These are phyloP conservation scores for Aureobasidium melanogenum DNA, from an alignment of 2,329 filamentous ascomycete genomes.

Conservation along the genomic window DNA sequence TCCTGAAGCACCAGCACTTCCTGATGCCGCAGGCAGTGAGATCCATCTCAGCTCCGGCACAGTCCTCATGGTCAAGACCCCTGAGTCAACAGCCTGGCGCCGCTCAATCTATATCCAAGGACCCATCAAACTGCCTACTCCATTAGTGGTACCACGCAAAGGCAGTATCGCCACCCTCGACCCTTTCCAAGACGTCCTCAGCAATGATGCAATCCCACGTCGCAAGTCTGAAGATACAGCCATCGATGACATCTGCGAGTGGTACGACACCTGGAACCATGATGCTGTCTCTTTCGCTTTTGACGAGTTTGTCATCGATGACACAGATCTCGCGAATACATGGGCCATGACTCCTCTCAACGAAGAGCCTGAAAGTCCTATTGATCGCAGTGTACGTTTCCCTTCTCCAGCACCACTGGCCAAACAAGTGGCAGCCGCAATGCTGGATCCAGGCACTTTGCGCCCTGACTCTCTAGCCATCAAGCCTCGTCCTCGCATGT, in stretches of 20 bases:
- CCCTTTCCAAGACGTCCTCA: slow-evolving; percentile 25
- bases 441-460: background rate
- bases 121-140: slow-evolving; percentile 32
- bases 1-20: background rate
- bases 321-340: background rate
- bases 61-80: slow-evolving; percentile 26
- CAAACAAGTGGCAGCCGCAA: background rate
- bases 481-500: background rate
- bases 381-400: background rate
- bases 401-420: background rate
- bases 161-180: slow-evolving; percentile 33
- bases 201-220: slow-evolving; percentile 19
- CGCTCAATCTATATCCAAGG: slow-evolving; percentile 33
- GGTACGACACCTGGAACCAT: slow-evolving; percentile 33
- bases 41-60: slow-evolving; percentile 27
- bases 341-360: background rate
- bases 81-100: slow-evolving; percentile 27
- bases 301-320: background rate
- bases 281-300: slow-evolving; percentile 9
- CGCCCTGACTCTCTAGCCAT: background rate
- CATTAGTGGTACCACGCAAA: slow-evolving; percentile 26
- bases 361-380: background rate
- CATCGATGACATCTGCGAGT: slow-evolving; percentile 33
- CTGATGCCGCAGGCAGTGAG: slow-evolving; percentile 13
- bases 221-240: slow-evolving; percentile 26